A percentile compares a stretch with the other conserved stretches of the same genome.
Evolutionary conservation across 306 rosid genomes (phyloP).

Genomic region (Neltuma alba): DNA sequence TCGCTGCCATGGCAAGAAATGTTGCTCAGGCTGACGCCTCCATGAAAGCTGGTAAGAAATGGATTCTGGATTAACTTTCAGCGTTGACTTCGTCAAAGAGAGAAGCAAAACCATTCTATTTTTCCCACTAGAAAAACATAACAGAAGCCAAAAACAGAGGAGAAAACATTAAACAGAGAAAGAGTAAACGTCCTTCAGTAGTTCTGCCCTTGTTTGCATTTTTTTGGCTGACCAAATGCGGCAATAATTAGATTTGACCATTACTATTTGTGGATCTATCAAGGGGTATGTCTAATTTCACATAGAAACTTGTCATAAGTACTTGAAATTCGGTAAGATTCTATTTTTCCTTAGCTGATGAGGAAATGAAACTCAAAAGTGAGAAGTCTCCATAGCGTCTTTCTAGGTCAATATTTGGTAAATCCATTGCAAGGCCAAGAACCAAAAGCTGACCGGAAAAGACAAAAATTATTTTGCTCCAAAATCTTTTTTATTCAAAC

Average conservation of each 20-base stretch:
- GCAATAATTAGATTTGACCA: background rate
- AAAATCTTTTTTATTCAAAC: background rate
- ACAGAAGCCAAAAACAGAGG: background rate
- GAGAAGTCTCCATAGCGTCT: background rate
- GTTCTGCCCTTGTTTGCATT: background rate
- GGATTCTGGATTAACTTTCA: background rate
- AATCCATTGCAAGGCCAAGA: background rate
- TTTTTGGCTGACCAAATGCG: background rate
- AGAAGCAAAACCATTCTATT: background rate
- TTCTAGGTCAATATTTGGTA: background rate
- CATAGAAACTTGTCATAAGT: background rate
- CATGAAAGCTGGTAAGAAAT: conserved; percentile 56
- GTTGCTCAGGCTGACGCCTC: conserved; percentile 78
- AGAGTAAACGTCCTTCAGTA: background rate
- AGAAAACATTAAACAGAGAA: background rate
- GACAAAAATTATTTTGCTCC: background rate
- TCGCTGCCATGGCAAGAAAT: conserved; percentile 69
- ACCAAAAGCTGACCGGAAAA: background rate
- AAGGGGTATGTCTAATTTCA: background rate
- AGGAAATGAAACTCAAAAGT: conserved; percentile 2
- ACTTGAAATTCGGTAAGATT: background rate
- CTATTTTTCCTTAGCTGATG: background rate
- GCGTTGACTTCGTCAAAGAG: background rate
- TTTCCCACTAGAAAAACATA: background rate
- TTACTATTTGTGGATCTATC: background rate